These are phyloP conservation scores for Phytopythium oedochilum DNA, from an alignment of 352 stramenopile species.

Conservation along the genomic window DNA sequence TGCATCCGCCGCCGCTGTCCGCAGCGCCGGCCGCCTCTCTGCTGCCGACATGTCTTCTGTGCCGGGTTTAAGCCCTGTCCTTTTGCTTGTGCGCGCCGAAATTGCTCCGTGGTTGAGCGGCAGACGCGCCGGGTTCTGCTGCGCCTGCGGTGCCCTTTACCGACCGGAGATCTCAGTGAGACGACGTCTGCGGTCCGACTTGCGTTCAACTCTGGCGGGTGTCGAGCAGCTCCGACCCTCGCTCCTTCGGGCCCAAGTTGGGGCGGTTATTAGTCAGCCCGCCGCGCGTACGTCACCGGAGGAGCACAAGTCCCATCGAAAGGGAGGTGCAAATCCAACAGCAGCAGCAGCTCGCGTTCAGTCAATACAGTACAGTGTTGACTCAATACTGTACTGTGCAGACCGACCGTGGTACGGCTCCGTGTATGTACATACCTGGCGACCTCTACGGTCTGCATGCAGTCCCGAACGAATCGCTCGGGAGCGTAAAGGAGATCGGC, in stretches of 20 bases:
- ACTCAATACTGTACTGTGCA: too few relatives aligned
- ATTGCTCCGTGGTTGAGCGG: too few relatives aligned
- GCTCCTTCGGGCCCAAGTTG: too few relatives aligned
- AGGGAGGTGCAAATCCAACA: too few relatives aligned
- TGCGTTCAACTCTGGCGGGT: not conserved
- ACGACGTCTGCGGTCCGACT: too few relatives aligned
- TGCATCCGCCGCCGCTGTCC: not conserved
- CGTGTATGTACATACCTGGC: not conserved
- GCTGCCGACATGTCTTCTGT: not conserved
- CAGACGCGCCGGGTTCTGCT: too few relatives aligned
- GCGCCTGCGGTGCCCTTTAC: too few relatives aligned
- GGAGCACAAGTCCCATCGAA: too few relatives aligned
- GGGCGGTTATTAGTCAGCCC: not conserved
- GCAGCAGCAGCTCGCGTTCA: too few relatives aligned
- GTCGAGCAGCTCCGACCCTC: not conserved
- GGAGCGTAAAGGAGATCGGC: conserved; percentile 1
- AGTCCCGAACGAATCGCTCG: too few relatives aligned
- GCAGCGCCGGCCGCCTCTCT: not conserved
- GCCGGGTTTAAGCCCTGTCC: not conserved
- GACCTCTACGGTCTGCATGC: not conserved
- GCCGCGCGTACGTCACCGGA: not conserved
- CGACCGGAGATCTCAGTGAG: too few relatives aligned
- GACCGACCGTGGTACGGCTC: not conserved
- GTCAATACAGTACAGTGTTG: too few relatives aligned
- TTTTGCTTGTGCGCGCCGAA: not conserved